Base-by-base conservation (phyloP, 495 filamentous ascomycete species). In the Recurvomyces mirabilis region DNA sequence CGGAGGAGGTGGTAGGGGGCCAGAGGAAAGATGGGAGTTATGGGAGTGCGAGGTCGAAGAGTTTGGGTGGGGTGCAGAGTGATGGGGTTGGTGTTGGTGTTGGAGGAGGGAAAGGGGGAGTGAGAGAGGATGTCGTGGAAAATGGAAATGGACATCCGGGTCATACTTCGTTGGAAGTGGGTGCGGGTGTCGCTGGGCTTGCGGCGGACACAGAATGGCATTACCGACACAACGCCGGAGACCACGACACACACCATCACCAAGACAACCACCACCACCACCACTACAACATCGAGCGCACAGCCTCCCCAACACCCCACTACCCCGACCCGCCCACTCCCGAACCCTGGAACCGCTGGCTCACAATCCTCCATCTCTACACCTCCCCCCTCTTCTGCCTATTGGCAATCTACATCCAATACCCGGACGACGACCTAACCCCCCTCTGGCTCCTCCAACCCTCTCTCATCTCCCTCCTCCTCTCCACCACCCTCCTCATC, bases 331-430 rank as follows among this genome's bases (percentile, higher is more conserved):
- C 19, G 18, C 9, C 34, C 41, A 10, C 34, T 24, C 41, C 41
- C 14, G 41, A 50, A 11, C 41, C 32, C 28, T 94, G 88, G 84
- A 93, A 87, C 56, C 78, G 86, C 30, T 95, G 91, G 88, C 76
- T 99, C 4, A 68, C 93, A 29, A 71, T 74, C 6, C 60, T 87
- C 18, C 93, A 99, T 56, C 73, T 87, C 41, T 84, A 95, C 61
- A 84, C 81, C 0, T 87, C 87, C 0, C 93, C 93, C 0, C 67
- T 91, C 20, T 94, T 96, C 57, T 71, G 87, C 31, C 73, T 82
- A 3, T 51, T 86, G 11, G 76, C 93, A 31, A 57, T 81, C 22
- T 93, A 84, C 84, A 25, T 15, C 31, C 46, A 49, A 28, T 49
- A 40, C 13, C 65, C 74, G 14, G n/a, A n/a, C n/a, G 73, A 75